Evolutionary conservation across 768 basidiomycete genomes (phyloP), one percentile per base, ranked within the genome.

Genomic region (Pulveroboletus sp.): DNA sequence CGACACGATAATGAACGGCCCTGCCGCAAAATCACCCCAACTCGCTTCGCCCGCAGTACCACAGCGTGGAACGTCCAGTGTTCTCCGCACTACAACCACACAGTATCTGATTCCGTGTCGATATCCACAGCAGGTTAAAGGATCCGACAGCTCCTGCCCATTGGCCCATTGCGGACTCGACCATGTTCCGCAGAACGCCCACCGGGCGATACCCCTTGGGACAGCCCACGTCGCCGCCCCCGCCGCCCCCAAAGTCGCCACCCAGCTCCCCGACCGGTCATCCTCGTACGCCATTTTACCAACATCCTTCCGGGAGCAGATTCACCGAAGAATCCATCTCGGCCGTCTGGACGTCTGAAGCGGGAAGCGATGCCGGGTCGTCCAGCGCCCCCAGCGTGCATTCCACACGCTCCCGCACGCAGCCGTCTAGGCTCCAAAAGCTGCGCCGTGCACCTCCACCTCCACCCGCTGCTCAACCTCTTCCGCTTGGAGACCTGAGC

Each of bases 261-360:
- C 53, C 56, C 13, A 45, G 39, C 24, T 67, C 64, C 3, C 58
- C 58, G 0, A 42, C 55, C 18, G 21, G 38, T 15, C 50, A 17
- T 3, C 5, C 3, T 8, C 57, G 30, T 18, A 1, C 21, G 21
- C 21, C 46, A 3, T 51, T 50, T 9, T 54, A 57, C 36, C 64
- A 55, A 11, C 54, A 56, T 17, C 46, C 57, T 27, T 57, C 58
- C 11, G 67, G 65, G 15, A 67, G 66, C 51, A 60, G 63, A 21
- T 69, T 67, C 44, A 58, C 47, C 21, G 66, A 67, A 15, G 62
- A 57, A 0, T 31, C 53, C 3, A 47, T 58, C 17, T 67, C 66
- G 2, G 66, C 51, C 0, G 46, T 68, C 39, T 43, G 62, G 33
- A 64, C 53, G 7, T 66, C 64, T 10, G 65, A 67, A 33, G 48